Evolutionary conservation across 2,329 filamentous ascomycete species (phyloP), one percentile per base, ranked within the genome.

Genomic region (Esteya vermicola): DNA sequence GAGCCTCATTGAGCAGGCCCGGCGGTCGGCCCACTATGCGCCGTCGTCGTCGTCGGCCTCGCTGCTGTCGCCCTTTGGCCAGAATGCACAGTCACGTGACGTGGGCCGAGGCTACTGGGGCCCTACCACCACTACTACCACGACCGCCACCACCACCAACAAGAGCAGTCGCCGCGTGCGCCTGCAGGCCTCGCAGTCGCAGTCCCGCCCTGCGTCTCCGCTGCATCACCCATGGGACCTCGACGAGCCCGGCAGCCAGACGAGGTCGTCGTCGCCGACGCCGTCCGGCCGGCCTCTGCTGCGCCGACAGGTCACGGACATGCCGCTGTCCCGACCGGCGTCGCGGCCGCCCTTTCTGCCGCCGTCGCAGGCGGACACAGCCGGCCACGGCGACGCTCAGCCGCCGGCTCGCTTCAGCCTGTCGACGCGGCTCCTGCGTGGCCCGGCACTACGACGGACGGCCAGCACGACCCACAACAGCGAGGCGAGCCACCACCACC

Each of bases 331-430:
- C n/a, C n/a, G n/a, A n/a, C n/a, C n/a, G n/a, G n/a, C n/a, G n/a
- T n/a, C n/a, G n/a, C n/a, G n/a, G n/a, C n/a, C n/a, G n/a, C n/a
- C n/a, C n/a, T n/a, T n/a, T n/a, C n/a, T n/a, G n/a, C n/a, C n/a
- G n/a, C n/a, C n/a, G n/a, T n/a, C n/a, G n/a, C n/a, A n/a, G n/a
- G n/a, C n/a, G n/a, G n/a, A n/a, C n/a, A n/a, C n/a, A n/a, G n/a
- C n/a, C n/a, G n/a, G n/a, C n/a, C n/a, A n/a, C n/a, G n/a, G n/a
- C n/a, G n/a, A n/a, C 36, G 8, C 41, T 41, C 13, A 53, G 52
- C 34, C 49, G 28, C 59, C 62, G 33, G 65, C 69, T 9, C 57
- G 59, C 39, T 54, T 72, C 48, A 72, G 65, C 39, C 54, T 73
- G 30, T 67, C 67, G 6, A 65, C 61, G 44, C 59, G 68, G 48